A percentile compares a stretch with the other conserved stretches of the same genome.
Conservation (phyloP, 1,284 basidiomycete genomes). For the Boletus sp. region DNA sequence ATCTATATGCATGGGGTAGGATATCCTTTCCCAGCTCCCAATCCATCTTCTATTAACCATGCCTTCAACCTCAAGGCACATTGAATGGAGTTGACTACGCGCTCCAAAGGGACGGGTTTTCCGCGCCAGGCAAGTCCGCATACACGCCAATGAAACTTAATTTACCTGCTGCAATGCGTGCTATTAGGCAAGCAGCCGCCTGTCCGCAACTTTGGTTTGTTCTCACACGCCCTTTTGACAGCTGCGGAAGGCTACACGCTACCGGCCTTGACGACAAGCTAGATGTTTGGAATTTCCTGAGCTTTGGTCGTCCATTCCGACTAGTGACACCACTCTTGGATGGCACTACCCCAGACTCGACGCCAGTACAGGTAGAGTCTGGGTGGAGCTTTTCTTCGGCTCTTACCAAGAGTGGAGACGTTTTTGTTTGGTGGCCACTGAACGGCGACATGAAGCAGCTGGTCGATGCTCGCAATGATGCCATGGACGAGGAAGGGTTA, state of each 20-base stretch:
- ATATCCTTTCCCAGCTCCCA: not conserved
- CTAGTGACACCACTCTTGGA: constrained; percentile 52
- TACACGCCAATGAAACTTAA: constrained; percentile 52
- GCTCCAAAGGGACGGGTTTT: constrained; percentile 55
- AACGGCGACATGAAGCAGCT: constrained; percentile 39
- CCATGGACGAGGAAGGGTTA: constrained; percentile 46
- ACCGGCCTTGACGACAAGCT: constrained; percentile 58
- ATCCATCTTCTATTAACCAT: constrained; percentile 4
- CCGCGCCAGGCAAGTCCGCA: constrained; percentile 50
- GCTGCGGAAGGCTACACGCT: constrained; percentile 73
- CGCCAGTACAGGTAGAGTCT: constrained; percentile 68
- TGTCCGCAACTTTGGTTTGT: not conserved
- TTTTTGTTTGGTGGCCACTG: constrained; percentile 78
- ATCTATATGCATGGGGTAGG: constrained; percentile 82
- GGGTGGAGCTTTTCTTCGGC: constrained; percentile 79
- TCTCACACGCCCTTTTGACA: constrained; percentile 32
- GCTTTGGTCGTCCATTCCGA: constrained; percentile 72
- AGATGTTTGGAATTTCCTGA: constrained; percentile 69
- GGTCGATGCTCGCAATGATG: constrained; percentile 42
- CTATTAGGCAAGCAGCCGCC: constrained; percentile 52
- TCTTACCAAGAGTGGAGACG: constrained; percentile 66
- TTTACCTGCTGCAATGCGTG: constrained; percentile 55
- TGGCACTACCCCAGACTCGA: constrained; percentile 43
- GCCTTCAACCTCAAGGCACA: constrained; percentile 49
- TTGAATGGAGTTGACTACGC: constrained; percentile 51